Conservation (phyloP, 805 yeast genomes). For the Blastobotrys parvus region DNA sequence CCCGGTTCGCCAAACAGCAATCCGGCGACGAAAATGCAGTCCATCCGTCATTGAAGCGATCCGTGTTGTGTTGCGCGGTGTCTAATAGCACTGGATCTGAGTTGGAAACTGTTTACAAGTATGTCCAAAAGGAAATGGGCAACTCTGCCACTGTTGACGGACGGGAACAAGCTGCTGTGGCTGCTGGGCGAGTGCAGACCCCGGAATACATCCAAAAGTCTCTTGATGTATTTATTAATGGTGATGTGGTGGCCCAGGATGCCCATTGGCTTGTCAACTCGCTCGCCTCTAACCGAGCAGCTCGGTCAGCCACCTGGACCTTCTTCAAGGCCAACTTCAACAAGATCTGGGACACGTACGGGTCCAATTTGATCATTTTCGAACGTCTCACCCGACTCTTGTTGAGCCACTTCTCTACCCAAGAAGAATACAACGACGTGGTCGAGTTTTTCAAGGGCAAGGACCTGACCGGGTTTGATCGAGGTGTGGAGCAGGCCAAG, state of each 20-base stretch:
- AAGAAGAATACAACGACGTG: conserved; percentile 32
- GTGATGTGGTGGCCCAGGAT: conserved; percentile 43
- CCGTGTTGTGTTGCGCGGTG: conserved; percentile 39
- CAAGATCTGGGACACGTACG: conserved; percentile 35
- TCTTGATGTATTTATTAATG: conserved; percentile 35
- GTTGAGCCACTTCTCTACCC: conserved; percentile 30
- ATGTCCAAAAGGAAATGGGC: conserved; percentile 39
- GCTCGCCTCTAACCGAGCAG: conserved; percentile 38
- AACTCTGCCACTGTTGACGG: conserved; percentile 47
- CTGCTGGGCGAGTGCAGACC: conserved; percentile 42
- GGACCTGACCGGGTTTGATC: conserved; percentile 47
- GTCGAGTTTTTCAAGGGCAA: conserved; percentile 36
- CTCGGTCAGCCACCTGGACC: conserved; percentile 40
- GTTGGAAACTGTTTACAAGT: conserved; percentile 30
- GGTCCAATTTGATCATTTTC: conserved; percentile 43
- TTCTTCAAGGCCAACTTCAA: conserved; percentile 43
- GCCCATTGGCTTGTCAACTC: conserved; percentile 42
- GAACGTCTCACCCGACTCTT: conserved; percentile 39
- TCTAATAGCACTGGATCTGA: conserved; percentile 30
- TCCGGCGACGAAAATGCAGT: conserved; percentile 40
- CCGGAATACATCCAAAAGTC: conserved; percentile 32
- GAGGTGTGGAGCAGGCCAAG: conserved; percentile 47
- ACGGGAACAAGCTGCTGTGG: conserved; percentile 47
- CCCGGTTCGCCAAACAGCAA: conserved; percentile 29
- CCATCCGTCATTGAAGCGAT: conserved; percentile 40